Base-by-base conservation (phyloP, 2,329 filamentous ascomycete genomes). In the Cytospora chrysosperma region DNA sequence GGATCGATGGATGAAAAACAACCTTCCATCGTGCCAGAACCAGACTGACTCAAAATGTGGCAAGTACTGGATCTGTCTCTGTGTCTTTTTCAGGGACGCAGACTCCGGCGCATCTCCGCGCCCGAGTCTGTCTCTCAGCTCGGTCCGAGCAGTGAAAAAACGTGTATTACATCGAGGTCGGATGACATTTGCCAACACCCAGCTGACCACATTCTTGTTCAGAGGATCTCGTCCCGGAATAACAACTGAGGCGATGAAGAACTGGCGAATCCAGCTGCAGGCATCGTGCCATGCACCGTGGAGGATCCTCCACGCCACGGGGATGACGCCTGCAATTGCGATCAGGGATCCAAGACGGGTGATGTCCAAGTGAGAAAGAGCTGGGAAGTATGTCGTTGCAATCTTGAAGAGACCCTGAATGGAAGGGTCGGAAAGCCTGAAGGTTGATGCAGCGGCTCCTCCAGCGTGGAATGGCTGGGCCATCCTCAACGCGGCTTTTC, bases 1-100 rank as follows among this genome's bases (percentile, higher is more conserved):
- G 4, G 77, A 74, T 12, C 81, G 76, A 1, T 76, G 74, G 13
- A 82, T 72, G 6, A 82, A 70, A 56, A 87, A 78, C 0, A 82
- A 67, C 12, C 75, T 76, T 0, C 79, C 75, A 7, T 75, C 71
- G 67, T 82, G 80, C 75, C 80, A 81, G 67, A 88, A 82, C 77
- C 79, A 81, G 9, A 75, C 70, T 1, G 75, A 73, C 19, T 76
- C 74, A 69, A 78, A 82, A 56, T 81, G 79, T 0, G 79, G 79
- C 7, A 75, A 72, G 55, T 81, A 82, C 63, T 80, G 77, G 2
- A 80, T 70, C 1, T 75, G 70, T 50, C 78, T 73, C 12, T 72
- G 72, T 17, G 75, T 78, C 69, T 78, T 79, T 64, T 78, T 79
- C 2, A 79, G 71, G 17, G 75, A 74, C 0, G 75, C 75, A 4